Base-by-base conservation (phyloP, 257 asterid species). In the Cynanchum wilfordii region DNA sequence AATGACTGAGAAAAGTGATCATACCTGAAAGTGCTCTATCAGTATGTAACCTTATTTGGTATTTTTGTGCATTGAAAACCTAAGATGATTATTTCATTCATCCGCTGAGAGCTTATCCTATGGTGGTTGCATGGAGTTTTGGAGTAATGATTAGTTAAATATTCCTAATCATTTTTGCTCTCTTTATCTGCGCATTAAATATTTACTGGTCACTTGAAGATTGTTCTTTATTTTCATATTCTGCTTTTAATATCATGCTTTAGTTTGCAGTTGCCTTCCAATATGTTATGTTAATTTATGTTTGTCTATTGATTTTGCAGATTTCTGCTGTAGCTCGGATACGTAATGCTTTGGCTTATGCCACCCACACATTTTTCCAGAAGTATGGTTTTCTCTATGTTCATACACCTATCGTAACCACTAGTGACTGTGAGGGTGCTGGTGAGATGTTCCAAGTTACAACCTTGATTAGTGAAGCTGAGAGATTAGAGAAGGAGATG, bases 361-460 rank as follows among this genome's bases (percentile, higher is more conserved):
- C 98, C 33, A 95, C 99, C 56, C 99, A 95, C 78, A 88, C 98
- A 12, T 95, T 92, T 89, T 95, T 91, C 87, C 93, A 91, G 69
- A 79, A 91, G 59, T 91, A 95, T 72, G 91, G 91, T 4, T 95
- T 95, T 79, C 90, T 95, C 22, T 91, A 90, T 71, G 89, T 95
- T 67, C 98, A 95, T 78, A 95, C 99, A 54, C 98, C 99, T 55
- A 89, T 94, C 59, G 77, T 95, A 70, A 91, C 99, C 36, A 92
- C 99, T 51, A 95, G 97, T 81, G 99, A 95, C 77, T 95, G 99
- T 74, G 99, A 94, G 87, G 99, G 99, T 71, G 99, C 99, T 25
- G 99, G 99, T n/a, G 99, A 95, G 88, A 95, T 95, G 99, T 95
- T 95, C 76, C 97, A 95, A 84, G 99, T 92, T 78, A 91, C 99